Base-by-base conservation (phyloP, 2,329 filamentous ascomycete genomes). In the Fonsecaea multimorphosa region DNA sequence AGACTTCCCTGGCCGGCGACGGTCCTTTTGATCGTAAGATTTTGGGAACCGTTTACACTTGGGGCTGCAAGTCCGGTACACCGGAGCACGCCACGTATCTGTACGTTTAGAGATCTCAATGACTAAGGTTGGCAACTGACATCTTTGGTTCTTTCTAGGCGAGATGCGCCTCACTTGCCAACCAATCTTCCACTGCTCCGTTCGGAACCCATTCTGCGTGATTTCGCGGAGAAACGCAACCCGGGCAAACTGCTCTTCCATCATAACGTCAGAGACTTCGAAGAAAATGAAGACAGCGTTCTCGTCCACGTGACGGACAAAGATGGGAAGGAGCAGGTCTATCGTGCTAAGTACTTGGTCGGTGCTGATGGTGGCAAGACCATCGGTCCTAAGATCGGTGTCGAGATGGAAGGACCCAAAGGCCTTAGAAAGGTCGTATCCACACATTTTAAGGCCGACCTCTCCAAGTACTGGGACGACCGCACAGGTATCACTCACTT, bases 201-300 rank as follows among this genome's bases (percentile, higher is more conserved):
- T 56, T 61, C 76, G 22, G 76, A 79, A 67, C 76, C 76, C 7
- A 72, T 78, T 27, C 65, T 78, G 27, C 66, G 44, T 6, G 19
- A 24, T 12, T 3, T 49, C 9, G 44, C 44, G 1, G 44, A 49
- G 22, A 19, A 49, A 67, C 32, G 49, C 1, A 54, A 54, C 8
- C 52, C 22, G 2, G 49, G 49, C 14, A n/a, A 34, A 7, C 22
- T 62, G 11, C 19, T 19, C 14, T 62, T 62, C 27, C 29, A 24
- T 2, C 19, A 24, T 19, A 29, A 12, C 1, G 59, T 62, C 14
- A 31, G 24, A 7, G 59, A 55, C 24, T 62, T 62, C 36, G 16
- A 54, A 9, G 59, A 62, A 3, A 32, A 1, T 3, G 31, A 12
- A 9, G 34, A 55, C 7, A 1, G 4, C 29, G 59, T 62, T 5